phyloP scores from a whole-genome alignment of 2,329 filamentous ascomycete genomes.

The Colletotrichum cordylinicola region DNA sequence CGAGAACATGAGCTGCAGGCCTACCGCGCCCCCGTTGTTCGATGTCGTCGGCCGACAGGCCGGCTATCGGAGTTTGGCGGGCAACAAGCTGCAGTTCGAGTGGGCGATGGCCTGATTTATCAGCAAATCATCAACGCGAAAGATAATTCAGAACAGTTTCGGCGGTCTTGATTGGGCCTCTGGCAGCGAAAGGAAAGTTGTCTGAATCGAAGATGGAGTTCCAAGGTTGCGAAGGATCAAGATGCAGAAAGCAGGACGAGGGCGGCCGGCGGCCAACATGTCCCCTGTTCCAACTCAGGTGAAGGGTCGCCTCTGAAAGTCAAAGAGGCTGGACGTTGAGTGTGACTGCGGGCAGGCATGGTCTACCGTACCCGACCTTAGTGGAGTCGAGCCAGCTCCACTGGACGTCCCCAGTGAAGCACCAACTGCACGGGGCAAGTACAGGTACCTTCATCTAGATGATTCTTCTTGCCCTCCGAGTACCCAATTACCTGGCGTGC shows the following conservation, averaged over 20 bases:
- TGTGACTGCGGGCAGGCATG: neutral
- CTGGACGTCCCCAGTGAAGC: neutral
- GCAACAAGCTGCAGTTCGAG: neutral
- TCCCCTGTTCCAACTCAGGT: neutral
- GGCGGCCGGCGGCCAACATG: neutral
- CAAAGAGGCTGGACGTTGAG: neutral
- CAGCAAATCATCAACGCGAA: neutral
- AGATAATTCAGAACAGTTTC: neutral
- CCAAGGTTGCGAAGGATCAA: neutral
- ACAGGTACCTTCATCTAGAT: neutral
- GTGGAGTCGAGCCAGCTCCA: neutral
- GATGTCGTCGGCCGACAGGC: neutral
- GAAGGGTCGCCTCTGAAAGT: neutral
- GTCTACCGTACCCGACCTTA: neutral
- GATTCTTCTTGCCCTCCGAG: neutral
- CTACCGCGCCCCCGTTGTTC: neutral
- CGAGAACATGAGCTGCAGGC: neutral
- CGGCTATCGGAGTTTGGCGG: neutral
- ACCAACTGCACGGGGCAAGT: neutral
- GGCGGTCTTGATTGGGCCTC: neutral
- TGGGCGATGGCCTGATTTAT: neutral
- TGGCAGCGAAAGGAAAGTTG: neutral
- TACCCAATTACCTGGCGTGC: neutral
- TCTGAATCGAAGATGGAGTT: neutral
- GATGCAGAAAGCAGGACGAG: neutral